Evolutionary conservation across 805 yeast species (phyloP).

Genomic region (Wickerhamiella brachini): DNA sequence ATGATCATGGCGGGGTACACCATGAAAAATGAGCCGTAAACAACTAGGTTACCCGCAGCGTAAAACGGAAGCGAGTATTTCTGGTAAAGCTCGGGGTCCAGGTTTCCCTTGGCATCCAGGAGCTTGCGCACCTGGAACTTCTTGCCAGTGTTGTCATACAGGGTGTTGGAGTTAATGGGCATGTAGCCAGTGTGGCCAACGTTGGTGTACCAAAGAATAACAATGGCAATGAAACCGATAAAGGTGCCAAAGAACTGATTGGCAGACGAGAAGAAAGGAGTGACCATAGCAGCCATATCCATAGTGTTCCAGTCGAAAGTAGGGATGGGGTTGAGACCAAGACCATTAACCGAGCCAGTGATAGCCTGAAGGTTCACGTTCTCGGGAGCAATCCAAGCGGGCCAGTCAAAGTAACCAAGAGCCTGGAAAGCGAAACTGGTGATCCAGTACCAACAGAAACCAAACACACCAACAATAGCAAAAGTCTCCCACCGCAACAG

Average conservation of each 20-base stretch:
- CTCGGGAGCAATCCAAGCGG: slow-evolving; percentile 41
- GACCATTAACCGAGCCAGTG: slow-evolving; percentile 37
- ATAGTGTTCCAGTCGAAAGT: slow-evolving; percentile 34
- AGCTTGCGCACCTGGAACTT: slow-evolving; percentile 35
- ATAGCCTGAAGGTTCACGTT: slow-evolving; percentile 47
- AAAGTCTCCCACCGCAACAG: slow-evolving; percentile 42
- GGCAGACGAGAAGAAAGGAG: slow-evolving; percentile 31
- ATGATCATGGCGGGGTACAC: slow-evolving; percentile 41
- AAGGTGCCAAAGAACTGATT: slow-evolving; percentile 27
- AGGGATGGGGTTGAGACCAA: slow-evolving; percentile 35
- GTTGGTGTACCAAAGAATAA: slow-evolving; percentile 32
- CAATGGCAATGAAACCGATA: slow-evolving; percentile 21
- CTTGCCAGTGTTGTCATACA: slow-evolving; percentile 36
- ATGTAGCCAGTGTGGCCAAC: slow-evolving; percentile 37
- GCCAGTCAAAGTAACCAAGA: slow-evolving; percentile 50
- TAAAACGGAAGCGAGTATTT: slow-evolving; percentile 50
- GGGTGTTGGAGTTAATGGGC: slow-evolving; percentile 34
- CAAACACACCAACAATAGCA: slow-evolving; percentile 27
- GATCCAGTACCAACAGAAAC: slow-evolving; percentile 51
- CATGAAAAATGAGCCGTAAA: slow-evolving; percentile 42
- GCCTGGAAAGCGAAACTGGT: slow-evolving; percentile 56
- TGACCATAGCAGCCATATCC: slow-evolving; percentile 23
- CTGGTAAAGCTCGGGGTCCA: slow-evolving; percentile 36
- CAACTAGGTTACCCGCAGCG: slow-evolving; percentile 43
- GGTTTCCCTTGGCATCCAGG: slow-evolving; percentile 27